Base-by-base conservation (phyloP, 352 stramenopile genomes). In the Phytopythium kandeliae region DNA sequence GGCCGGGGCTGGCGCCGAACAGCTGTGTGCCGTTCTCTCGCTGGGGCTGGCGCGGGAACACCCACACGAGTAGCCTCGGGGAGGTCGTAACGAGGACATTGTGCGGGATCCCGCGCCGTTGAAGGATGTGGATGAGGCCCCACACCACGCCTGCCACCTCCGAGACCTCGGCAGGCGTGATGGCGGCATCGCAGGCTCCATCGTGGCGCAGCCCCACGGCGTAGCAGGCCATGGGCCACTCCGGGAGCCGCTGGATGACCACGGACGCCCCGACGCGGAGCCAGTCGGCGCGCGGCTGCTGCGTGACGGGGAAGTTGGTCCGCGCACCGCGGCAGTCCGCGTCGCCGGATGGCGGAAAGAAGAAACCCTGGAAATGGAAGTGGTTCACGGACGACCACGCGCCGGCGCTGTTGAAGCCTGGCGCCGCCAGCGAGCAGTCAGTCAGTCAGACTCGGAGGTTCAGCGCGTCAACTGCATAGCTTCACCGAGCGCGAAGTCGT, bases 341-440 rank as follows among this genome's bases (percentile, higher is more conserved):
- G 15, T 35, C 42, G 52, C 30, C 13, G 36, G 63, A 24, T 12
- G 68, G 45, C 42, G 62, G 31, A 33, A 80, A 70, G 53, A 83
- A 86, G 31, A 77, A 85, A 0, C 68, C 71, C 58, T 91, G 80
- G 4, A 89, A 70, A 31, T 91, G 80, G 42, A 83, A 80, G 48
- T 91, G 77, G 44, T 89, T 86, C 11, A 91, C 80, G 4, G 77
- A 89, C 10, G 80, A 85, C 80, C 80, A 91, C 16, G 80, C 80
- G 19, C 80, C 80, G 26, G 62, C 57, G 46, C 80, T 86, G 52
- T 91, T 91, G 55, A 88, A 91, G 6, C 77, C 80, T 74, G 28
- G 1, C n/a, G 19, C 21, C 33, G 10, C 19, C 6, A 41, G 19
- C 9, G 1, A 42, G 28, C 28, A n/a, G n/a, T n/a, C n/a, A n/a